These are phyloP conservation scores for Yamadazyma tumulicola DNA, from an alignment of 805 yeast species.

Conservation along the genomic window DNA sequence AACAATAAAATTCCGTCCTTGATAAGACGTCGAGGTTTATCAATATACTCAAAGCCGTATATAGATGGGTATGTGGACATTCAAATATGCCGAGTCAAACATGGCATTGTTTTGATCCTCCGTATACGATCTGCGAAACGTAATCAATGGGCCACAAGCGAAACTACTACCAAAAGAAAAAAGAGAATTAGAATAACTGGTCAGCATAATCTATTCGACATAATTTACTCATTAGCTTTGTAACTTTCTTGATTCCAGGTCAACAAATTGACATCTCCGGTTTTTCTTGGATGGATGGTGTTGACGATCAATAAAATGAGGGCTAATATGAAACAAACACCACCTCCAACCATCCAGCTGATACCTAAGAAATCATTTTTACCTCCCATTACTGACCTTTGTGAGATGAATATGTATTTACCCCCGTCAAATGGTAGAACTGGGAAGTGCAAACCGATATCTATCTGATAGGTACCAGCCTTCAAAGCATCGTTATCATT, in stretches of 20 bases:
- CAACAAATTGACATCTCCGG: conserved; percentile 66
- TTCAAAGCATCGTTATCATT: conserved; percentile 54
- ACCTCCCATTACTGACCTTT: conserved; percentile 73
- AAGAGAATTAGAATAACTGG: neutral
- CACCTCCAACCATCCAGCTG: conserved; percentile 74
- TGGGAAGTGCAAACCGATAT: conserved; percentile 76
- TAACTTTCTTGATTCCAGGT: conserved; percentile 62
- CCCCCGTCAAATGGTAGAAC: conserved; percentile 65
- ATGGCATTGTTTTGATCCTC: too few relatives aligned
- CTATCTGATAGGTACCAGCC: conserved; percentile 60
- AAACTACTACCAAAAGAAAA: too few relatives aligned
- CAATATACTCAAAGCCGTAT: too few relatives aligned
- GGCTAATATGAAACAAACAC: conserved; percentile 59
- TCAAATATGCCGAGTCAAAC: too few relatives aligned
- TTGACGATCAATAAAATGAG: conserved; percentile 51
- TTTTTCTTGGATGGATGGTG: conserved; percentile 61
- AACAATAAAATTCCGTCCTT: too few relatives aligned
- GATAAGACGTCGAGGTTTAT: too few relatives aligned
- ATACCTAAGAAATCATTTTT: conserved; percentile 70
- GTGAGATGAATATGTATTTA: conserved; percentile 63
- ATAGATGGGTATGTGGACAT: too few relatives aligned
- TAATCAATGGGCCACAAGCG: too few relatives aligned
- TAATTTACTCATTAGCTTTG: conserved; percentile 2
- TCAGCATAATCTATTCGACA: neutral
- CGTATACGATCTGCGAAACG: too few relatives aligned